Conservation (phyloP, 116 monocot genomes). For the Papilionanthe hybrid region DNA sequence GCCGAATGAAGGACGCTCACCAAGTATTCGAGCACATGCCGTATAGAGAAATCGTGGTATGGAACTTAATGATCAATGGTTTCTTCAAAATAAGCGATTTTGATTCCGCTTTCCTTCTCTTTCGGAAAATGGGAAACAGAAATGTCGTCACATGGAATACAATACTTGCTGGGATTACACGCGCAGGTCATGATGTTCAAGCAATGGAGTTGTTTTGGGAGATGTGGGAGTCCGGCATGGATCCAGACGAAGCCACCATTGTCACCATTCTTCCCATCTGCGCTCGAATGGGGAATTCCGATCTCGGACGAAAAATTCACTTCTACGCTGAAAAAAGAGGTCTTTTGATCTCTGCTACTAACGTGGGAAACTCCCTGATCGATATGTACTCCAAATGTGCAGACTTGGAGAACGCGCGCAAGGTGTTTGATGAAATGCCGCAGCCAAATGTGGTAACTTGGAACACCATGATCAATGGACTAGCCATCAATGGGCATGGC, state of each 20-base stretch:
- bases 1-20: slow-evolving; percentile 15
- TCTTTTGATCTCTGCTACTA: not conserved
- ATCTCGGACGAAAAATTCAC: slow-evolving; percentile 29
- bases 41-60: slow-evolving; percentile 28
- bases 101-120: slow-evolving; percentile 29
- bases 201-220: slow-evolving; percentile 16
- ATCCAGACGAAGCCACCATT: slow-evolving; percentile 26
- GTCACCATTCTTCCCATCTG: slow-evolving; percentile 32
- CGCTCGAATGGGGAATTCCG: slow-evolving; percentile 5
- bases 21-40: slow-evolving; percentile 36
- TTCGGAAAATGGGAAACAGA: slow-evolving; percentile 23
- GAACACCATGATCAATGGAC: slow-evolving; percentile 45
- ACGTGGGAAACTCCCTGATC: slow-evolving; percentile 28
- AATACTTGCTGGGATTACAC: slow-evolving; percentile 23
- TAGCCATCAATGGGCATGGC: slow-evolving; percentile 7
- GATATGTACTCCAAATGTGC: slow-evolving; percentile 40
- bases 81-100: slow-evolving; percentile 28
- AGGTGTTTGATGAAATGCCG: slow-evolving; percentile 30
- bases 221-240: slow-evolving; percentile 16
- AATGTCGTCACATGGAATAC: slow-evolving; percentile 40
- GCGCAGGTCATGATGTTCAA: slow-evolving; percentile 11
- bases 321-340: slow-evolving; percentile 7
- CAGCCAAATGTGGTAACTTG: slow-evolving; percentile 41
- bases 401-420: slow-evolving; percentile 12
- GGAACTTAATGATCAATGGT: slow-evolving; percentile 65